Base-by-base conservation (phyloP, 1,284 basidiomycete species). In the Phellopilus nigrolimitatus region DNA sequence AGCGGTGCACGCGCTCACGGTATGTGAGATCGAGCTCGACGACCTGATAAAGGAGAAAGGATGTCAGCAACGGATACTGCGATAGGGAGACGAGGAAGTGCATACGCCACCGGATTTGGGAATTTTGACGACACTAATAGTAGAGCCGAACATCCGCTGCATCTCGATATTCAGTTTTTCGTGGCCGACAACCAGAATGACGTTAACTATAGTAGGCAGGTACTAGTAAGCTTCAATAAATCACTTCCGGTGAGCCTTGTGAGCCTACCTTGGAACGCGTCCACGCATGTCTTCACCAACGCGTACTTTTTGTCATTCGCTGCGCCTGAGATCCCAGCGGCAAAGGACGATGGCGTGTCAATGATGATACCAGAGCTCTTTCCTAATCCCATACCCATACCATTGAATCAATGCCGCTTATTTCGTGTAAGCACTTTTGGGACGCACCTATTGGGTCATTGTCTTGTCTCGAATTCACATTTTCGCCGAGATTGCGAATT, bases 131-230 rank as follows among this genome's bases (percentile, higher is more conserved):
- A 97, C 88, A 5, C 79, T 78, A 48, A 93, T 72, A 7, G 71
- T 73, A 30, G 66, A 71, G 19, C 84, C 80, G 59, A 88, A 89
- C 19, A 82, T 74, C 41, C 92, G 83, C 57, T 91, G 86, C 80
- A 99, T 91, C 66, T 99, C 97, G 27, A 95, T 88, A 58, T 93
- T 91, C 53, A 99, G 82, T 64, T 99, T 97, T 64, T 99, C 97
- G 63, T 97, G 93, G 0, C 97, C 97, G 22, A 99, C 86, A 31
- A 99, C 88, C 46, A 99, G 76, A 54, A 99, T 86, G 38, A 89
- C 80, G 66, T 98, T 97, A 64, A 99, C 94, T 97, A 57, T 30
- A 28, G 36, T 30, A 27, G 1, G 30, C 52, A 37, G 13, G 38
- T 12, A 9, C 15, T 37, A 28, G 27, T 41, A 24, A 37, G 21